Percentiles rank a stretch among this genome's conserved stretches.
Evolutionary conservation across 495 filamentous ascomycete species (phyloP).

Genomic region (Parachaetomium inaequale): DNA sequence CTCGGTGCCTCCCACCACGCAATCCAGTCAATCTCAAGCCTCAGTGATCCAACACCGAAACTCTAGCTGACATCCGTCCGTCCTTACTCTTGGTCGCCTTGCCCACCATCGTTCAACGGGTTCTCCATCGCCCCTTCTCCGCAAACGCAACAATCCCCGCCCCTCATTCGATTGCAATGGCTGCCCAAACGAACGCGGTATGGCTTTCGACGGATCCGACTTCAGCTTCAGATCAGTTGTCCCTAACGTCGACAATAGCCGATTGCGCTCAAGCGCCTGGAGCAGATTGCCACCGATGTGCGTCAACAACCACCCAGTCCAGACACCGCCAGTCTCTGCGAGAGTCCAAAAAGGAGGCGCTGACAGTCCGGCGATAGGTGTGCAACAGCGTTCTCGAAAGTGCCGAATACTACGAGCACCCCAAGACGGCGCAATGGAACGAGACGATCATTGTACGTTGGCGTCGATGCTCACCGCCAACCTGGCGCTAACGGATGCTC

Average conservation of each 20-base stretch:
- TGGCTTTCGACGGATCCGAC: neutral
- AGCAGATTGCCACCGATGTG: conserved; percentile 81
- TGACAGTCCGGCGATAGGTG: conserved; percentile 54
- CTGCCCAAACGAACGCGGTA: conserved; percentile 32
- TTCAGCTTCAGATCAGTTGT: neutral
- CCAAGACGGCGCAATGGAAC: conserved; percentile 80
- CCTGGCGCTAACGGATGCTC: neutral
- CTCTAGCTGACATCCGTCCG: neutral
- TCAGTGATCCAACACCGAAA: neutral
- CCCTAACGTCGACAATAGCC: conserved; percentile 51
- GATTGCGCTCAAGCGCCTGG: conserved; percentile 68
- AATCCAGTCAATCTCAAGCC: neutral
- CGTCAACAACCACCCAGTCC: conserved; percentile 28
- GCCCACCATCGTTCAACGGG: neutral
- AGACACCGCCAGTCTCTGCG: neutral
- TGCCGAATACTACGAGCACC: conserved; percentile 75
- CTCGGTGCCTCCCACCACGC: neutral
- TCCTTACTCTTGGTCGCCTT: neutral
- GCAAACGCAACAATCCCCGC: conserved; percentile 8
- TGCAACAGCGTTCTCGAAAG: conserved; percentile 72
- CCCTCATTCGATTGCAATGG: conserved; percentile 24
- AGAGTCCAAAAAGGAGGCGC: conserved; percentile 1
- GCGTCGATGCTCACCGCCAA: neutral
- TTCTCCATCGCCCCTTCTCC: neutral
- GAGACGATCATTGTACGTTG: conserved; percentile 77